Base-by-base conservation (phyloP, 2,329 filamentous ascomycete species). In the Hymenoscyphus infarciens region DNA sequence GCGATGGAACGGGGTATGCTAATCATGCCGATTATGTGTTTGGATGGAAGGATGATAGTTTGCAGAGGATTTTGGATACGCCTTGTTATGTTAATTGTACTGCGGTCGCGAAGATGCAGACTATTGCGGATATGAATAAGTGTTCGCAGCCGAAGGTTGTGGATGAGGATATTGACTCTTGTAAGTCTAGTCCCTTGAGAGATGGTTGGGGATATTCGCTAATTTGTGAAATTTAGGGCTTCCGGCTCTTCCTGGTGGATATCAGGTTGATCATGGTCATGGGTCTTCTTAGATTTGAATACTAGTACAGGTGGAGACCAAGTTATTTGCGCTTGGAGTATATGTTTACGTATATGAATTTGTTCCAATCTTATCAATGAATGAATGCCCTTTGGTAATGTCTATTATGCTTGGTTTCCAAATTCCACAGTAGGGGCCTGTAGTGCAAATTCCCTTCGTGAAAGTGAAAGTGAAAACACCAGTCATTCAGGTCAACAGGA, bases 11-110 rank as follows among this genome's bases (percentile, higher is more conserved):
- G 42, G 80, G 80, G 33, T 75, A 78, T 27, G 80, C 79, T 4
- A 80, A 79, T 22, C 80, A 82, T 71, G 80, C 79, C 27, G 80
- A 82, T 72, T 82, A 82, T 70, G 72, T 82, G 65, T 82, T 82
- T 69, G 80, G 80, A 62, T 82, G 80, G 80, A 78, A 81, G 70
- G 78, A 75, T 64, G 74, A 81, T 69, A 73, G 77, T 10, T 76
- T 82, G 56, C 80, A 82, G 71, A 78, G 74, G 73, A 77, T 78
- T 69, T 79, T 80, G 77, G 78, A 80, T 73, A 77, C 75, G 67
- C 68, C 67, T 65, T 80, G 78, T 74, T 78, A 79, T 70, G 75
- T 79, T 42, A 78, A 81, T 77, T 79, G 80, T 71, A 66, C 75
- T 33, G 27, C 27, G 5, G 25, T 70, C 27, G 75, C 82, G 71